These are phyloP conservation scores for Domatiomyces catenatus DNA, from an alignment of 2,329 filamentous ascomycete species.

Conservation along the genomic window DNA sequence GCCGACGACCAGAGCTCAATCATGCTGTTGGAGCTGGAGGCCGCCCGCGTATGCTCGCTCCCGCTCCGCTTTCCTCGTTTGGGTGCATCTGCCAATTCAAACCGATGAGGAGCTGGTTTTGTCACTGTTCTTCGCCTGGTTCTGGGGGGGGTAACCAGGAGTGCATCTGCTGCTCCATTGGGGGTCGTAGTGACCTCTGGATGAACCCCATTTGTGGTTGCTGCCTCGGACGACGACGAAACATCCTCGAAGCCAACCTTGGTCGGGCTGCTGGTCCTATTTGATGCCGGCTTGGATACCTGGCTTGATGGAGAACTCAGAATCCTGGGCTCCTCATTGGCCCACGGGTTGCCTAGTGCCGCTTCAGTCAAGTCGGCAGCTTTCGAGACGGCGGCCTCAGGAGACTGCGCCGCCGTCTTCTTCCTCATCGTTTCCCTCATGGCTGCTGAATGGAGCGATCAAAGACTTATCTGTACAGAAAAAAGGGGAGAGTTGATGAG, in stretches of 20 bases:
- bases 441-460: background rate
- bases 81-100: background rate
- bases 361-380: too few species aligned
- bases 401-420: background rate
- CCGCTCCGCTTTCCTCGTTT: background rate
- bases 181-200: background rate
- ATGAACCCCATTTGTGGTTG: background rate
- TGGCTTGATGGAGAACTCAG: background rate
- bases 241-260: background rate
- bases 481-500: background rate
- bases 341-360: background rate
- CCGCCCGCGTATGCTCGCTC: background rate
- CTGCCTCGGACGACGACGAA: background rate
- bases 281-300: background rate
- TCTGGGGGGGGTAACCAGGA: background rate
- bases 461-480: background rate
- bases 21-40: background rate
- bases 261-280: background rate
- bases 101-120: background rate
- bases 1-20: background rate
- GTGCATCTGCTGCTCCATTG: background rate
- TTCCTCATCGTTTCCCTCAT: background rate
- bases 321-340: background rate
- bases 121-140: background rate
- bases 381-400: background rate